Evolutionary conservation across 73 alveolate genomes (phyloP).

Genomic region (Tetrahymena elliotti): DNA sequence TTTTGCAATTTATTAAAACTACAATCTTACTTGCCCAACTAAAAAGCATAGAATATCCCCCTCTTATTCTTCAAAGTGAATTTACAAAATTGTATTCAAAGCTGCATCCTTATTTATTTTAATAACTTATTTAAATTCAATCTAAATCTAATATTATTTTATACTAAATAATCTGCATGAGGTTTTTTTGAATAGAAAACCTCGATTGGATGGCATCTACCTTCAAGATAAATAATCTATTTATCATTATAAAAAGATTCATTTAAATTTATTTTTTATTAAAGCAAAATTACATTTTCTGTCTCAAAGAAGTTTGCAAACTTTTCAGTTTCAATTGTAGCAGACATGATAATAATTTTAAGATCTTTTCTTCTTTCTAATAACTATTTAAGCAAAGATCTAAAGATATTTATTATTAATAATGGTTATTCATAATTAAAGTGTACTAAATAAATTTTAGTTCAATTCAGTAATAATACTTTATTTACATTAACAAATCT

Average conservation of each 20-base stretch:
- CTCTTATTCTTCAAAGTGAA: conserved; percentile 47
- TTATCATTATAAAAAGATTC: neutral
- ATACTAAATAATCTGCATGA: conserved; percentile 54
- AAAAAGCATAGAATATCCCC: conserved; percentile 89
- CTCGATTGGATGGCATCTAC: conserved; percentile 68
- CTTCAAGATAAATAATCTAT: conserved; percentile 49
- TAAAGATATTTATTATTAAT: conserved; percentile 84
- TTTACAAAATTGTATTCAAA: conserved; percentile 27
- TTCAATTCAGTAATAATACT: neutral
- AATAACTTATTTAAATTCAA: no score
- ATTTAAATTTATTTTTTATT: neutral
- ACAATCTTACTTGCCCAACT: conserved; percentile 36
- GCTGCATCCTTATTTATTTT: conserved; percentile 10
- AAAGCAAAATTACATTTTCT: conserved; percentile 10
- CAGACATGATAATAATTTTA: conserved; percentile 60
- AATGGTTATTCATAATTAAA: no score
- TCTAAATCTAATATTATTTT: neutral
- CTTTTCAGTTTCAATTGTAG: conserved; percentile 52
- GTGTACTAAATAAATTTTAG: no score
- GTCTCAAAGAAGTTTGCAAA: conserved; percentile 31
- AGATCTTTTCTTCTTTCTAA: conserved; percentile 57
- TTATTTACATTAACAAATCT: conserved; percentile 13
- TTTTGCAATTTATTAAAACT: neutral
- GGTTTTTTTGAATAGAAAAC: conserved; percentile 48
- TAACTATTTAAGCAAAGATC: conserved; percentile 75